A percentile compares a stretch with the other conserved stretches of the same genome.
phyloP scores from a whole-genome alignment of 768 basidiomycete species.

The Galerina marginata region DNA sequence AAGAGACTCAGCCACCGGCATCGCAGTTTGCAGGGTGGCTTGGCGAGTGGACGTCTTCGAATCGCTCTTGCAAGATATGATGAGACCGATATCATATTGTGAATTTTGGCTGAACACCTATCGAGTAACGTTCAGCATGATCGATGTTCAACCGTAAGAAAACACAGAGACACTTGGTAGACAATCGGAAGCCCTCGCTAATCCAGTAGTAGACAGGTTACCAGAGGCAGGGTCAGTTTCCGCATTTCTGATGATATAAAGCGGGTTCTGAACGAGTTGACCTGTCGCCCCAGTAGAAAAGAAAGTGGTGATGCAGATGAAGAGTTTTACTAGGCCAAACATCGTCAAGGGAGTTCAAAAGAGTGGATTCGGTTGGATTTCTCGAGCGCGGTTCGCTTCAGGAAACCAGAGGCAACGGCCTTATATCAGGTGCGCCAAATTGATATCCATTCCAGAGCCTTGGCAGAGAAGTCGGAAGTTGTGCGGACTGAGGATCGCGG shows the following conservation, averaged over 20 bases:
- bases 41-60: background rate
- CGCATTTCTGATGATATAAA: constrained; percentile 13
- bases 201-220: background rate
- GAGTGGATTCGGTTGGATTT: background rate
- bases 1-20: constrained; percentile 10
- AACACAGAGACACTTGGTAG: background rate
- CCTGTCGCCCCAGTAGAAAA: background rate
- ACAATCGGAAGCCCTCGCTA: background rate
- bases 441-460: background rate
- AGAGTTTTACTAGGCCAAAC: background rate
- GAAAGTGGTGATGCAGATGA: background rate
- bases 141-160: no score
- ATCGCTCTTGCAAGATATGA: constrained; percentile 4
- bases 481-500: no score
- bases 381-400: background rate
- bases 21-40: constrained; percentile 2
- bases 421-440: background rate
- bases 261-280: background rate
- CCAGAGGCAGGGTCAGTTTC: constrained; percentile 3
- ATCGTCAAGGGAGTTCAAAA: background rate
- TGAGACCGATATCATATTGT: constrained; percentile 5
- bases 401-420: background rate
- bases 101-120: background rate
- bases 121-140: background rate
- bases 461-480: no score